A percentile compares a stretch with the other conserved stretches of the same genome.
phyloP scores from a whole-genome alignment of 208 protist genomes.

The Balamuthia mandrillaris region DNA sequence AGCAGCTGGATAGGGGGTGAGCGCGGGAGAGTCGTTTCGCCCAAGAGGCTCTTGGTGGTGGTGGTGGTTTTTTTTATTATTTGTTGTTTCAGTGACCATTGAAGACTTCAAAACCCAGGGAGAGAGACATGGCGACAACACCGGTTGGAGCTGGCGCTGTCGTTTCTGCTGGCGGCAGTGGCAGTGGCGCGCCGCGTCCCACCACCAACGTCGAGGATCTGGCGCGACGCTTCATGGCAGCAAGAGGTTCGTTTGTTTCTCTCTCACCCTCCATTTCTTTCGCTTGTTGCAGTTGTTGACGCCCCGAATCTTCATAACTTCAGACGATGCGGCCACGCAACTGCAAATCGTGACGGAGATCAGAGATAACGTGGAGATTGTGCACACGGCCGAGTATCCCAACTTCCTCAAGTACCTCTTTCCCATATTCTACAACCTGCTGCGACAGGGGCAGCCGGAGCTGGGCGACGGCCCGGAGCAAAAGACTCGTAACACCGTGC shows the following conservation, averaged over 20 bases:
- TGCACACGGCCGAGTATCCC: conserved; percentile 22
- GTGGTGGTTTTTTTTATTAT: no score
- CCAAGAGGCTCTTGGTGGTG: no score
- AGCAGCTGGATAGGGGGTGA: no score
- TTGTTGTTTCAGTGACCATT: no score
- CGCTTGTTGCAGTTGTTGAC: not conserved
- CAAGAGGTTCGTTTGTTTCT: not conserved
- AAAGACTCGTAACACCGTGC: conserved; percentile 70
- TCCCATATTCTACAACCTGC: conserved; percentile 48
- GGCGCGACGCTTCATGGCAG: not conserved
- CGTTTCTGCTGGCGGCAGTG: no score
- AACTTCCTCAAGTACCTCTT: conserved; percentile 44
- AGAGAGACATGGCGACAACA: no score
- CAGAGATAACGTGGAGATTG: conserved; percentile 43
- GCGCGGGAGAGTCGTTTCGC: no score
- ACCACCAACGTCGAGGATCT: conserved; percentile 1
- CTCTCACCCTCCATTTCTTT: not conserved
- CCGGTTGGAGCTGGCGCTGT: no score
- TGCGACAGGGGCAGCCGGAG: conserved; percentile 11
- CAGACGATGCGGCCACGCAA: not conserved
- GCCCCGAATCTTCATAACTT: not conserved
- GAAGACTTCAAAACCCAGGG: no score
- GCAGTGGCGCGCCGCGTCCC: no score
- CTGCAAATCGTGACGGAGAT: conserved; percentile 42
- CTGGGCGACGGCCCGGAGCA: conserved; percentile 53